Evolutionary conservation across 805 yeast genomes (phyloP), one percentile per base, ranked within the genome.

Genomic region (Kodamaea laetipori): DNA sequence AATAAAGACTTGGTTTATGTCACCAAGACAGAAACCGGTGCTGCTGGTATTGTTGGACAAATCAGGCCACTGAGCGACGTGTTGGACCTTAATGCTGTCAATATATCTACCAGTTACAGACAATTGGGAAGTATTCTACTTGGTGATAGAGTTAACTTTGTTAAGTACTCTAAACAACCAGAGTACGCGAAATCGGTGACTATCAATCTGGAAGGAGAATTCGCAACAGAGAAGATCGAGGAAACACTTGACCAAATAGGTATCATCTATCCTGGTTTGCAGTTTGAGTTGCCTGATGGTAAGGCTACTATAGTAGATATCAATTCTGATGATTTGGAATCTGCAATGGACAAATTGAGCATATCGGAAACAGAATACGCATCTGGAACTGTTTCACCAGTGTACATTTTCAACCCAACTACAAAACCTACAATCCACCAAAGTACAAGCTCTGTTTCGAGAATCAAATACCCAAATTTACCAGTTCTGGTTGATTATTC

Each of bases 191-290:
- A 47, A 21, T 25, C 36, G 11, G 45, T 50, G 4, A 32, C 37
- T 60, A 2, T 69, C 63, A 12, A 30, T 24, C 9, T 34, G 30
- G 12, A 27, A 30, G 16, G 63, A 2, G 60, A 31, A 40, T 61
- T 18, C 0, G 2, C 30, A 4, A 31, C 18, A 4, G 18, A 6
- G 17, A 5, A 7, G 5, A 52, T 80, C 7, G 75, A 67, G 39
- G 73, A 74, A 30, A 47, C 70, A 0, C 49, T 83, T 7, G 64
- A 70, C 37, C 83, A 82, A 18, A 65, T 76, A 23, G 90, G 90
- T 0, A 56, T 86, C 6, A 49, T 85, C 0, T 77, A 77, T 55
- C 83, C 89, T 1, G 84, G 84, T 6, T 64, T 76, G 65, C 46
- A 51, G 62, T 58, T 47, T n/a, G 24, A 61, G 52, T 17, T 54